phyloP scores from a whole-genome alignment of 2,329 filamentous ascomycete genomes.

The Sclerotinia subarctica region DNA sequence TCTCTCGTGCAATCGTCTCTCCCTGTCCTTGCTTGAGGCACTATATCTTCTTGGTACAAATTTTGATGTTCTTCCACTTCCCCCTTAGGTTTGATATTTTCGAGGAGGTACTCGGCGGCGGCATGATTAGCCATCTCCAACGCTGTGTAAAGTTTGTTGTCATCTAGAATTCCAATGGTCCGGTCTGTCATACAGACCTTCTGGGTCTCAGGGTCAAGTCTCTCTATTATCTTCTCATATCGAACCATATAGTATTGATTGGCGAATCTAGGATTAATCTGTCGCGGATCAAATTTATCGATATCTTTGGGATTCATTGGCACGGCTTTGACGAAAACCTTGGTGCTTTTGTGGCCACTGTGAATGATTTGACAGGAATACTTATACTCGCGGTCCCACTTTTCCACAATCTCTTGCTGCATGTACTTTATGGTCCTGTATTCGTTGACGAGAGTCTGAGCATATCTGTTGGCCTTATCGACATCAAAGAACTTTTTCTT shows the following conservation, averaged over 20 bases:
- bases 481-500: constrained; percentile 10
- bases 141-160: constrained; percentile 9
- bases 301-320: not conserved
- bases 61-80: constrained; percentile 9
- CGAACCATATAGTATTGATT: not conserved
- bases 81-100: constrained; percentile 21
- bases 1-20: constrained; percentile 11
- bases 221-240: not conserved
- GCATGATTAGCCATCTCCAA: constrained; percentile 28
- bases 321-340: not conserved
- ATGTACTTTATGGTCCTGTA: not conserved
- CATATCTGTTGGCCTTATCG: constrained; percentile 20
- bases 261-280: not conserved
- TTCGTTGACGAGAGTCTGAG: constrained; percentile 10
- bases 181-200: not conserved
- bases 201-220: not conserved
- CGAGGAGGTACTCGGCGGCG: constrained; percentile 22
- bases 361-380: not conserved
- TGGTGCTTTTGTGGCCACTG: not conserved
- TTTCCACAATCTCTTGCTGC: not conserved
- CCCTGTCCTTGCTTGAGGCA: not conserved
- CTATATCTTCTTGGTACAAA: not conserved
- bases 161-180: not conserved
- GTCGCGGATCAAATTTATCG: constrained; percentile 3
- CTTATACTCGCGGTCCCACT: not conserved